A percentile compares a stretch with the other conserved stretches of the same genome.
Evolutionary conservation across 306 rosid species (phyloP).

Genomic region (Vigna reflexopilosa): DNA sequence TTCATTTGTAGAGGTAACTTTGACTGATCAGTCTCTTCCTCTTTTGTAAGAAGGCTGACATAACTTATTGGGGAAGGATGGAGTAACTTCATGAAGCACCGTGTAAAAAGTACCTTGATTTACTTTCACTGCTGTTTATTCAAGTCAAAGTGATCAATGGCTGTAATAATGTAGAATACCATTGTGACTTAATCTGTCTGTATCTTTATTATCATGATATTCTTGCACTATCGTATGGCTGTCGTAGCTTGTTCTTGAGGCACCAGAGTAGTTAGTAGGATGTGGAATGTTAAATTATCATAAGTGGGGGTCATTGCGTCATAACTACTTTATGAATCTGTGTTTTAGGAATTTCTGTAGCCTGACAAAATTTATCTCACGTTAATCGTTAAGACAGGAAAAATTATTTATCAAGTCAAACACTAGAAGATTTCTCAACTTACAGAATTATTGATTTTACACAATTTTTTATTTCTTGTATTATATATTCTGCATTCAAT

Average conservation of each 20-base stretch:
- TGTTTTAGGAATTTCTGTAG: conserved; percentile 5
- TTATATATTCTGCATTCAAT: background rate
- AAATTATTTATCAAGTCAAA: conserved; percentile 21
- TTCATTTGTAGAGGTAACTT: too few relatives aligned
- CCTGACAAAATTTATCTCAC: background rate
- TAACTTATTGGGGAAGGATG: too few relatives aligned
- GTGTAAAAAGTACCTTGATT: too few relatives aligned
- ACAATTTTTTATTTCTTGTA: conserved; percentile 7
- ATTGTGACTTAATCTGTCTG: background rate
- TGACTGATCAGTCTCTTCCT: too few relatives aligned
- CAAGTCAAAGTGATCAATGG: conserved; percentile 5
- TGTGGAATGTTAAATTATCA: background rate
- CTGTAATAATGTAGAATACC: background rate
- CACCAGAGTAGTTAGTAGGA: background rate
- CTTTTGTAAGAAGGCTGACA: too few relatives aligned
- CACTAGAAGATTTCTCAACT: background rate
- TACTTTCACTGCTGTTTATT: background rate
- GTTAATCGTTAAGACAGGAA: conserved; percentile 3
- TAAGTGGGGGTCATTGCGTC: background rate
- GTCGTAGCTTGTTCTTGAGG: conserved; percentile 3
- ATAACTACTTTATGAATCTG: background rate
- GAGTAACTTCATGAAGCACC: too few relatives aligned
- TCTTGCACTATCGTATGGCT: background rate
- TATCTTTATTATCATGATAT: background rate
- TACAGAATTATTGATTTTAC: conserved; percentile 4